Conservation (phyloP, 495 filamentous ascomycete genomes). For the Daldinia vernicosa region DNA sequence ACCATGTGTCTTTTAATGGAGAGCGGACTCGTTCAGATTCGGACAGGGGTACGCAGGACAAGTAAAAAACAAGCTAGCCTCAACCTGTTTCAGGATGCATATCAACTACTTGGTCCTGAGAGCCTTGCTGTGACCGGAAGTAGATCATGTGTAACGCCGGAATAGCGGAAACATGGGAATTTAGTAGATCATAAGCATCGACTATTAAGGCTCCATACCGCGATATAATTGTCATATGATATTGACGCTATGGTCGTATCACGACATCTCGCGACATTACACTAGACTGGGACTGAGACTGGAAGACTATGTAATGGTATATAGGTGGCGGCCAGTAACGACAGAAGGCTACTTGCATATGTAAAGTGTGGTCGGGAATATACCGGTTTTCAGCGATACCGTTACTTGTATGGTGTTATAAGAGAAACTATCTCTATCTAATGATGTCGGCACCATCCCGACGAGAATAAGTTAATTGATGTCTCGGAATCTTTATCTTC, state of each 20-base stretch:
- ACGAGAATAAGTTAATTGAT: background rate
- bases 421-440: background rate
- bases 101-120: too few species aligned
- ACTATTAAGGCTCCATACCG: background rate
- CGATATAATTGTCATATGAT: background rate
- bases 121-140: background rate
- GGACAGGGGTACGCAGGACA: background rate
- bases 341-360: background rate
- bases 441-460: background rate
- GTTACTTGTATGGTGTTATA: background rate
- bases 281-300: background rate
- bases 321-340: background rate
- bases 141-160: background rate
- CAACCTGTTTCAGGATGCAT: background rate
- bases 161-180: background rate
- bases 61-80: background rate
- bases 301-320: too few species aligned
- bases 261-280: background rate
- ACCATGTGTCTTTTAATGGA: background rate
- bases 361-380: background rate
- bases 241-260: background rate
- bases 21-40: background rate
- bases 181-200: background rate
- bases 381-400: background rate
- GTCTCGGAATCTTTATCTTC: background rate